Percentiles rank a stretch among this genome's conserved stretches.
Conservation (phyloP, 163 green algal genomes). For the Trebouxia gelatinosa region DNA sequence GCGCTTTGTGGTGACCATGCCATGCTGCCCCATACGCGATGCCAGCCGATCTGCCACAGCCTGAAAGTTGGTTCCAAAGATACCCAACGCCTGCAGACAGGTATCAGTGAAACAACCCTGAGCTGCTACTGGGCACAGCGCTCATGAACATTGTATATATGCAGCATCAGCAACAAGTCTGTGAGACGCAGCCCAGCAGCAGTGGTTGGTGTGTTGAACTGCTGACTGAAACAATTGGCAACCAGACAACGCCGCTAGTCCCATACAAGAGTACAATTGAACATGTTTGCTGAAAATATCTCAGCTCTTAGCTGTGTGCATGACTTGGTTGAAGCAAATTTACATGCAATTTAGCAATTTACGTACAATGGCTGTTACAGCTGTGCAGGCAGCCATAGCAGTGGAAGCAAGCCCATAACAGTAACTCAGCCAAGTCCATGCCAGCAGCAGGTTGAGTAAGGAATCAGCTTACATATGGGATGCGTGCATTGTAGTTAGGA, state of each 20-base stretch:
- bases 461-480: no score
- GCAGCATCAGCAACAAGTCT: neutral
- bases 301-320: no score
- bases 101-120: neutral
- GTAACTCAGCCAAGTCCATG: neutral
- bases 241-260: no score
- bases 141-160: no score
- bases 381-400: neutral
- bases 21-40: neutral
- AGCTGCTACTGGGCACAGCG: neutral
- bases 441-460: no score
- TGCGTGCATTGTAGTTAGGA: no score
- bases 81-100: slow-evolving; percentile 1
- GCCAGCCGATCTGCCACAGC: neutral
- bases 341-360: neutral
- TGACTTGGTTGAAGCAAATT: no score
- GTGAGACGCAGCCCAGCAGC: neutral
- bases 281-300: no score
- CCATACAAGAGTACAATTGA: no score
- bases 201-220: no score
- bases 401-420: neutral
- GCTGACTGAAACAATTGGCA: no score
- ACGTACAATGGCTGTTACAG: neutral
- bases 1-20: neutral
- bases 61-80: slow-evolving; percentile 4